phyloP scores from a whole-genome alignment of 2,329 filamentous ascomycete species.

The Aureobasidium mangrovei region DNA sequence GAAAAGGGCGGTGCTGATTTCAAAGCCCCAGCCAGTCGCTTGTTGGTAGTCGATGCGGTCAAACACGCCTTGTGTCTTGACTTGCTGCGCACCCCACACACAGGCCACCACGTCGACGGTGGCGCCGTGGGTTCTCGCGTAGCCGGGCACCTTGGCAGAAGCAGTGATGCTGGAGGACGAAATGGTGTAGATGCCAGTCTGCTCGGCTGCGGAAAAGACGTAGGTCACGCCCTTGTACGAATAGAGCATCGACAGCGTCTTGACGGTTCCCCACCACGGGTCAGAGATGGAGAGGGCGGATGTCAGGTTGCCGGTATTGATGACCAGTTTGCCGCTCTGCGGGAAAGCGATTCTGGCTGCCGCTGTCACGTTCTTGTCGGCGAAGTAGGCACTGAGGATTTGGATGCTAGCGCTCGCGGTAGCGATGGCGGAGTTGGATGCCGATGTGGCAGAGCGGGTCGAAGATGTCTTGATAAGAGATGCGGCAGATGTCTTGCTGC shows the following conservation, averaged over 20 bases:
- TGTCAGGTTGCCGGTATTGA: constrained; percentile 13
- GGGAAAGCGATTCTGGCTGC: constrained; percentile 6
- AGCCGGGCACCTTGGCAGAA: neutral
- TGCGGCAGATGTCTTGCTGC: constrained; percentile 1
- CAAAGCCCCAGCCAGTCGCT: neutral
- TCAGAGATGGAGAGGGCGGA: constrained; percentile 4
- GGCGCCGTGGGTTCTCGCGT: neutral
- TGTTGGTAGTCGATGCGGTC: constrained; percentile 1
- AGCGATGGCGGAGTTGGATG: neutral
- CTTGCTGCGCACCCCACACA: constrained; percentile 3
- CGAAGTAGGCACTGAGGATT: constrained; percentile 14
- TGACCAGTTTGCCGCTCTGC: constrained; percentile 1
- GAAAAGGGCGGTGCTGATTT: constrained; percentile 2
- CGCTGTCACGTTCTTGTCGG: constrained; percentile 13
- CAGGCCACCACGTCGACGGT: neutral
- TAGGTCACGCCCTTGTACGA: constrained; percentile 10
- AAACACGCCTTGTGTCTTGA: neutral
- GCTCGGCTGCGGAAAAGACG: constrained; percentile 7
- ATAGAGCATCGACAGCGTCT: constrained; percentile 13
- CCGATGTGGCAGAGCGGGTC: neutral
- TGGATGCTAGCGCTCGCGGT: neutral
- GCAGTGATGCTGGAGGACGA: constrained; percentile 1
- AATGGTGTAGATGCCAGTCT: constrained; percentile 14
- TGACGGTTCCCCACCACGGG: constrained; percentile 9
- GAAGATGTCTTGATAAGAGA: neutral